phyloP scores from a whole-genome alignment of 306 rosid species.

The Alnus glutinosa region DNA sequence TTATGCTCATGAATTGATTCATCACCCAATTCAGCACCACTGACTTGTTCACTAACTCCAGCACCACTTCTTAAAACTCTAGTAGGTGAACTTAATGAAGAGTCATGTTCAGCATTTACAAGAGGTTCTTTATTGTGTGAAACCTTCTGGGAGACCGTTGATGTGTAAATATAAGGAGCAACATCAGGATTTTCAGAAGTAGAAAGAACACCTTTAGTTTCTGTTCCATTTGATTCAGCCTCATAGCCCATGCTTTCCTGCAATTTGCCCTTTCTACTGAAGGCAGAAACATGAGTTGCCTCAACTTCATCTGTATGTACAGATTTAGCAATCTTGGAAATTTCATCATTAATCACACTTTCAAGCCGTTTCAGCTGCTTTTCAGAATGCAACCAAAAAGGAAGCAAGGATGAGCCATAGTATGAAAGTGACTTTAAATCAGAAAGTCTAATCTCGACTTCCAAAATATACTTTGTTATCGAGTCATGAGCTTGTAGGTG shows the following conservation, averaged over 20 bases:
- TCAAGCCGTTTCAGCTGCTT: constrained; percentile 67
- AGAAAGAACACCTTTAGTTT: constrained; percentile 27
- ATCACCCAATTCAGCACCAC: constrained; percentile 35
- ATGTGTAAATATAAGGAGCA: constrained; percentile 34
- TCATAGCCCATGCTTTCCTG: constrained; percentile 31
- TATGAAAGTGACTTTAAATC: constrained; percentile 72
- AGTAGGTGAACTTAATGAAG: constrained; percentile 36
- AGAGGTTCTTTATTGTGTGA: constrained; percentile 16
- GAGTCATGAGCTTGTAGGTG: constrained; percentile 39
- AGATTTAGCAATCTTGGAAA: constrained; percentile 38
- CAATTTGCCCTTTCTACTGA: constrained; percentile 30
- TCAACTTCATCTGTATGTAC: constrained; percentile 35
- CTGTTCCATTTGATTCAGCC: constrained; percentile 38
- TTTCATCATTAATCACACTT: constrained; percentile 52
- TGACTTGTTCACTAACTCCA: constrained; percentile 40
- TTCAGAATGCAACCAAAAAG: constrained; percentile 88
- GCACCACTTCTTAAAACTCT: constrained; percentile 29
- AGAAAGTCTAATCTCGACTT: constrained; percentile 81
- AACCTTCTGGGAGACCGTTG: constrained; percentile 22
- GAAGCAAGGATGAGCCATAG: constrained; percentile 69
- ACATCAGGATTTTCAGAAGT: constrained; percentile 37
- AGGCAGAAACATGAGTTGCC: constrained; percentile 34
- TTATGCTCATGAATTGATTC: constrained; percentile 45
- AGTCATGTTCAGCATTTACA: constrained; percentile 33
- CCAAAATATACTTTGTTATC: constrained; percentile 55